These are phyloP conservation scores for Annulohypoxylon truncatum DNA, from an alignment of 2,329 filamentous ascomycete genomes.

Conservation along the genomic window DNA sequence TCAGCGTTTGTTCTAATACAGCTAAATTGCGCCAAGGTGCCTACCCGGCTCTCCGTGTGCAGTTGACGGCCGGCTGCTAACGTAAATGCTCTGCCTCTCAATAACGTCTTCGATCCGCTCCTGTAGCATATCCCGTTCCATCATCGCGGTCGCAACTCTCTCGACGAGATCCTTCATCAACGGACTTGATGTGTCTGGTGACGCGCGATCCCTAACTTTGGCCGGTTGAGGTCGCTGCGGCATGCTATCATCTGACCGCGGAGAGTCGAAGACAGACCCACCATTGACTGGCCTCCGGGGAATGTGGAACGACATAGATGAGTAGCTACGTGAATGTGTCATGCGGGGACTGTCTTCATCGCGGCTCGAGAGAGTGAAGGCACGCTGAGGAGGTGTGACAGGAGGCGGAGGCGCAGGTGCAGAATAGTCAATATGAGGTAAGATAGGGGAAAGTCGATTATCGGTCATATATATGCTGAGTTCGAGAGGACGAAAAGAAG, in stretches of 20 bases:
- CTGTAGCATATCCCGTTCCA: conserved; percentile 69
- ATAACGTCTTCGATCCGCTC: conserved; percentile 70
- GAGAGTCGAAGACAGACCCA: conserved; percentile 50
- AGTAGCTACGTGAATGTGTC: conserved; percentile 59
- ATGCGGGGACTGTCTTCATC: conserved; percentile 53
- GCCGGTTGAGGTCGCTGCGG: conserved; percentile 60
- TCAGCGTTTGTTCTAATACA: conserved; percentile 19
- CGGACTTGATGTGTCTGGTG: conserved; percentile 49
- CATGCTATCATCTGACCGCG: conserved; percentile 49
- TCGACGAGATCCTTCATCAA: conserved; percentile 65
- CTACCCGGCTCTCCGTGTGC: conserved; percentile 56
- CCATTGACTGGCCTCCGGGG: conserved; percentile 59
- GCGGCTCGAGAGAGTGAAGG: conserved; percentile 50
- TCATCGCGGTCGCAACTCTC: conserved; percentile 66
- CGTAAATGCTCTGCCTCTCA: conserved; percentile 69
- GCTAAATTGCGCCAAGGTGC: conserved; percentile 23
- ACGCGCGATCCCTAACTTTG: conserved; percentile 58
- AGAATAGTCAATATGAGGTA: conserved; percentile 62
- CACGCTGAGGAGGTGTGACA: conserved; percentile 56
- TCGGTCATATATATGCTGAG: conserved; percentile 63
- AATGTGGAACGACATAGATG: conserved; percentile 67
- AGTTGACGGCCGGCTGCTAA: conserved; percentile 65
- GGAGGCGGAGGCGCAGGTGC: conserved; percentile 45
- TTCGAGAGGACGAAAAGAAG: conserved; percentile 66
- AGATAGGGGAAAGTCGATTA: conserved; percentile 65